phyloP scores from a whole-genome alignment of 345 rosid species.

The Toxicodendron radicans region DNA sequence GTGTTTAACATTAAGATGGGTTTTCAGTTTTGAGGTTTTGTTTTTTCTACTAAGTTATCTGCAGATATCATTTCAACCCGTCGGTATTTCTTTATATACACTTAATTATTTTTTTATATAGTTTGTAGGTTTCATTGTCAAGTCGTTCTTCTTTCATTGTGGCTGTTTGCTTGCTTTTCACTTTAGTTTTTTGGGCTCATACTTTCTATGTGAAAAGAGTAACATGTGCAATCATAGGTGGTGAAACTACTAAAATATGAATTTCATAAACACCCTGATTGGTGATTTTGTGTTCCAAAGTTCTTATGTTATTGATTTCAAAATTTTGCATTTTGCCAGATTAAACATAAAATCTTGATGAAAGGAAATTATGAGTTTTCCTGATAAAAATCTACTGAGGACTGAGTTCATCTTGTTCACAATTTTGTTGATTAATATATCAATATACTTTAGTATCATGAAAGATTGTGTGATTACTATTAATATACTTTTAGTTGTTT shows the following conservation, averaged over 20 bases:
- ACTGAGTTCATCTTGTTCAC: constrained; percentile 1
- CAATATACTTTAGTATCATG: too few relatives aligned
- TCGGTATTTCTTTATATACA: not conserved
- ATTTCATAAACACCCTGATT: not conserved
- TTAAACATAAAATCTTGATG: not conserved
- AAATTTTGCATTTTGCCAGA: not conserved
- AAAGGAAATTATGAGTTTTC: not conserved
- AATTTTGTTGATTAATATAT: too few relatives aligned
- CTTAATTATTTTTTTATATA: not conserved
- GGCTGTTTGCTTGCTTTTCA: not conserved
- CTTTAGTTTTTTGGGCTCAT: not conserved
- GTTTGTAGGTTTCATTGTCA: not conserved
- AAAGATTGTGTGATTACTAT: too few relatives aligned
- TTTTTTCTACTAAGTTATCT: not conserved
- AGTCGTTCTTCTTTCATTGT: not conserved
- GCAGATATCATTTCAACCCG: not conserved
- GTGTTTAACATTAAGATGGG: not conserved
- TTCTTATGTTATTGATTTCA: not conserved
- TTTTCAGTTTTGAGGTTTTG: not conserved
- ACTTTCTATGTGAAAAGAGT: not conserved
- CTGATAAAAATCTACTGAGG: not conserved
- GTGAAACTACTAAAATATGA: not conserved
- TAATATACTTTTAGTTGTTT: too few relatives aligned
- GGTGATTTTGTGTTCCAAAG: not conserved
- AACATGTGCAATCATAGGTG: not conserved